Conservation (phyloP, 106 monocot species). For the Xerophyta viscosa region DNA sequence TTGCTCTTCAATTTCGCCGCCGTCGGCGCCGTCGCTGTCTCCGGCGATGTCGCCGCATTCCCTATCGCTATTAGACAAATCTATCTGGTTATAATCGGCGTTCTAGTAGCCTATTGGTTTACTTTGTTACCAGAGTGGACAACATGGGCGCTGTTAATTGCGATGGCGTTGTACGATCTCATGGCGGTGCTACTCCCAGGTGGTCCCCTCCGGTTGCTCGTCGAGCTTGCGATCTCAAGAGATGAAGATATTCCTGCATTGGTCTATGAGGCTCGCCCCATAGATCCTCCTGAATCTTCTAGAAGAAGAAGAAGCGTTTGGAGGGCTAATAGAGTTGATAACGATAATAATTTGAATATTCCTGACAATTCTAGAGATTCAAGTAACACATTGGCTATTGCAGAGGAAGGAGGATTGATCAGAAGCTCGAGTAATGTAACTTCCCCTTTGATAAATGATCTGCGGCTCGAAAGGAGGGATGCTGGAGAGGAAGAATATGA, state of each 20-base stretch:
- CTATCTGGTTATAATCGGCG: slow-evolving; percentile 70
- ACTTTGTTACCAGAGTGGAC: slow-evolving; percentile 94
- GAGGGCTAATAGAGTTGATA: slow-evolving; percentile 25
- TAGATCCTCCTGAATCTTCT: slow-evolving; percentile 16
- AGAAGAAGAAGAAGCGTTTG: slow-evolving; percentile 20
- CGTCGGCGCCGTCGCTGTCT: slow-evolving; percentile 47
- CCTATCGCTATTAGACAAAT: slow-evolving; percentile 63
- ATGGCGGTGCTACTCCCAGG: slow-evolving; percentile 81
- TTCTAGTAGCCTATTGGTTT: slow-evolving; percentile 85
- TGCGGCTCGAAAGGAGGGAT: background rate
- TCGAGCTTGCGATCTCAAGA: slow-evolving; percentile 79
- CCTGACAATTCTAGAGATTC: slow-evolving; percentile 3
- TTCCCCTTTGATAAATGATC: slow-evolving; percentile 26
- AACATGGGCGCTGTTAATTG: slow-evolving; percentile 71
- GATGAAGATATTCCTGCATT: slow-evolving; percentile 91
- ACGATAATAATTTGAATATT: background rate
- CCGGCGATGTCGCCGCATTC: slow-evolving; percentile 14
- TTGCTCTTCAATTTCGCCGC: slow-evolving; percentile 67
- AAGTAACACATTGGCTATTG: slow-evolving; percentile 14
- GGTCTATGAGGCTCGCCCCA: slow-evolving; percentile 88
- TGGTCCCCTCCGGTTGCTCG: slow-evolving; percentile 79
- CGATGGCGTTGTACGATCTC: slow-evolving; percentile 80
- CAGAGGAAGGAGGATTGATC: slow-evolving; percentile 2
- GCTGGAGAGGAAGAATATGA: slow-evolving; percentile 22
- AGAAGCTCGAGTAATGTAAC: slow-evolving; percentile 11